Percentiles rank a stretch among this genome's conserved stretches.
Conservation (phyloP, 768 basidiomycete genomes). For the Agaricus sinodeliciosus region DNA sequence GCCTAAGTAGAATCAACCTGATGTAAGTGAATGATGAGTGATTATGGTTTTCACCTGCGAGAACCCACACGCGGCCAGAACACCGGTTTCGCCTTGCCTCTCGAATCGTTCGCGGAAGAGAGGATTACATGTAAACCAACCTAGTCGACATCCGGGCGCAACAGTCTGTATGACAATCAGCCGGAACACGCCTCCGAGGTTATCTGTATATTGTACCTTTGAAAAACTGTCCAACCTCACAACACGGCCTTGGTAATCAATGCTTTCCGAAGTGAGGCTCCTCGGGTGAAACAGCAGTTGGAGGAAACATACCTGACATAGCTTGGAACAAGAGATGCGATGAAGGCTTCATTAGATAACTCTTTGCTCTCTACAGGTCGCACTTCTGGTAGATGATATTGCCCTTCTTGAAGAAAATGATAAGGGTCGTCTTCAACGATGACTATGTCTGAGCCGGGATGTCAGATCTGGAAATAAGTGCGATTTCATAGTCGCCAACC, state of each 20-base stretch:
- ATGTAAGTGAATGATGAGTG: neutral
- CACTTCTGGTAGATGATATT: conserved; percentile 38
- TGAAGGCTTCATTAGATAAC: conserved; percentile 31
- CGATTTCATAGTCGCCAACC: conserved; percentile 28
- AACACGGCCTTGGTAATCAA: conserved; percentile 79
- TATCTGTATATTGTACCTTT: conserved; percentile 36
- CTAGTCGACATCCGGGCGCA: conserved; percentile 70
- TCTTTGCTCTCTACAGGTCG: conserved; percentile 18
- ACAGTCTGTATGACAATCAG: conserved; percentile 43
- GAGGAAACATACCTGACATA: conserved; percentile 41
- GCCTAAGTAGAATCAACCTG: conserved; percentile 16
- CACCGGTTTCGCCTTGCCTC: conserved; percentile 58
- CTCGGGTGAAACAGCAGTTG: neutral
- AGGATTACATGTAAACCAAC: conserved; percentile 76
- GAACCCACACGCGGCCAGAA: conserved; percentile 70
- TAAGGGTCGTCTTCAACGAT: conserved; percentile 86
- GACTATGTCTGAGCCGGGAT: conserved; percentile 46
- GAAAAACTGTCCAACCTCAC: conserved; percentile 79
- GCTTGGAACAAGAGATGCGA: conserved; percentile 52
- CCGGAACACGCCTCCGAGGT: neutral
- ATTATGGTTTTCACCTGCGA: conserved; percentile 38
- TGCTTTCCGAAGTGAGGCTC: conserved; percentile 21
- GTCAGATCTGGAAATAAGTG: neutral
- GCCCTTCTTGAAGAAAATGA: conserved; percentile 60
- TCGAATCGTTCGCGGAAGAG: conserved; percentile 71